Evolutionary conservation across 2,329 filamentous ascomycete species (phyloP).

Genomic region (Colletotrichum tofieldiae): DNA sequence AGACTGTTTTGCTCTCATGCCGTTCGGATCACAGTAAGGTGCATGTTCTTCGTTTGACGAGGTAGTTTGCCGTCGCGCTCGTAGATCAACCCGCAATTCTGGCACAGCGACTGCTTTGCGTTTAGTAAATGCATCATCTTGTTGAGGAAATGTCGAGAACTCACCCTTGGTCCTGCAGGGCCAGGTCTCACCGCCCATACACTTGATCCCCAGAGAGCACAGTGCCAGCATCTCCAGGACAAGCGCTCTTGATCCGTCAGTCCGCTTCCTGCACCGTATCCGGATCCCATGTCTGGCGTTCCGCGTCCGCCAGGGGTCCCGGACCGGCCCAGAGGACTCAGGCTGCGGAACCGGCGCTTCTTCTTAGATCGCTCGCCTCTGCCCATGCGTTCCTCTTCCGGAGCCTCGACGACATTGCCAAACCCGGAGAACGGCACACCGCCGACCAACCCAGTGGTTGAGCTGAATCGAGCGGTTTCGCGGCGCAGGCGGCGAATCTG

Average conservation of each 20-base stretch:
- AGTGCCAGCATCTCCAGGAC: constrained; percentile 91
- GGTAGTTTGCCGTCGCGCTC: constrained; percentile 90
- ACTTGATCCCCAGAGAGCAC: constrained; percentile 87
- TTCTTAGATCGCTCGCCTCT: constrained; percentile 95
- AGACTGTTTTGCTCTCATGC: constrained; percentile 17
- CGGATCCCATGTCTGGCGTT: constrained; percentile 82
- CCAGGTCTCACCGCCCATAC: constrained; percentile 97
- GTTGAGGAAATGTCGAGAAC: constrained; percentile 53
- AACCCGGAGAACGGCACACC: constrained; percentile 75
- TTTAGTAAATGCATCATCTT: constrained; percentile 11
- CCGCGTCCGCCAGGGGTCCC: constrained; percentile 80
- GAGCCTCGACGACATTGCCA: constrained; percentile 62
- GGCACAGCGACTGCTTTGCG: constrained; percentile 80
- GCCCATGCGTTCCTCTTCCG: constrained; percentile 88
- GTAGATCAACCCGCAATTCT: constrained; percentile 92
- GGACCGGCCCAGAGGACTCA: constrained; percentile 83
- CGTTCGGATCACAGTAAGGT: constrained; percentile 40
- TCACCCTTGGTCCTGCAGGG: constrained; percentile 85
- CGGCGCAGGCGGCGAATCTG: constrained; percentile 89
- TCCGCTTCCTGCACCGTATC: constrained; percentile 78
- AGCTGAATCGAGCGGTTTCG: constrained; percentile 94
- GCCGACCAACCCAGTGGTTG: constrained; percentile 84
- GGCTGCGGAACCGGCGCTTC: constrained; percentile 90
- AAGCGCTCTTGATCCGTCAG: constrained; percentile 84
- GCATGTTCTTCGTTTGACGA: constrained; percentile 44